A percentile compares a stretch with the other conserved stretches of the same genome.
These are phyloP conservation scores for Protomyces inouyei DNA, from an alignment of 1,139 yeast species.

Conservation along the genomic window DNA sequence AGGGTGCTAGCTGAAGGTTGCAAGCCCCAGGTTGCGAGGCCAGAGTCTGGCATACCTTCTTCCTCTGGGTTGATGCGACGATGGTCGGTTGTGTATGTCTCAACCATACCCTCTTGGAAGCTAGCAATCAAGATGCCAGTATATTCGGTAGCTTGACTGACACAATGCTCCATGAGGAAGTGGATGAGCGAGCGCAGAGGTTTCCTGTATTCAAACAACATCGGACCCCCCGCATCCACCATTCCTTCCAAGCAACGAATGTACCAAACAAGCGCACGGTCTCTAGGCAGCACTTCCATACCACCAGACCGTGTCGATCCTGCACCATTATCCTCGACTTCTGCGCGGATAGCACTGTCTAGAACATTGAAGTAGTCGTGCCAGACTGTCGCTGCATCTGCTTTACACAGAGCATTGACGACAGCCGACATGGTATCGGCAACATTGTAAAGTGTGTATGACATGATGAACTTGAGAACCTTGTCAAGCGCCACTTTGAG, in stretches of 20 bases:
- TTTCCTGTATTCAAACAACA: slow-evolving; percentile 46
- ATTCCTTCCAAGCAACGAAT: slow-evolving; percentile 66
- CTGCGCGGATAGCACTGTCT: slow-evolving; percentile 51
- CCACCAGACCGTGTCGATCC: slow-evolving; percentile 64
- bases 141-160: slow-evolving; percentile 57
- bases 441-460: slow-evolving; percentile 20
- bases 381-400: slow-evolving; percentile 63
- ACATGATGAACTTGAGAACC: slow-evolving; percentile 47
- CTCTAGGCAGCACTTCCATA: slow-evolving; percentile 66
- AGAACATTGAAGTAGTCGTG: slow-evolving; percentile 34
- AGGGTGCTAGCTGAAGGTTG: slow-evolving; percentile 43
- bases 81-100: slow-evolving; percentile 36
- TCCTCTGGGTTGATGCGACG: slow-evolving; percentile 28
- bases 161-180: slow-evolving; percentile 53
- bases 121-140: slow-evolving; percentile 51
- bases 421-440: slow-evolving; percentile 50
- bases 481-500: slow-evolving; percentile 52
- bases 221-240: slow-evolving; percentile 60
- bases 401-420: slow-evolving; percentile 65
- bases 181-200: slow-evolving; percentile 52
- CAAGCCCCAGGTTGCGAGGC: slow-evolving; percentile 34
- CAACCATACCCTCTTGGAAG: slow-evolving; percentile 59
- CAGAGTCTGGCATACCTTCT: slow-evolving; percentile 16
- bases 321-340: slow-evolving; percentile 77
- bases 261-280: slow-evolving; percentile 70